Base-by-base conservation (phyloP, 2,329 filamentous ascomycete species). In the Stemphylium beticola region DNA sequence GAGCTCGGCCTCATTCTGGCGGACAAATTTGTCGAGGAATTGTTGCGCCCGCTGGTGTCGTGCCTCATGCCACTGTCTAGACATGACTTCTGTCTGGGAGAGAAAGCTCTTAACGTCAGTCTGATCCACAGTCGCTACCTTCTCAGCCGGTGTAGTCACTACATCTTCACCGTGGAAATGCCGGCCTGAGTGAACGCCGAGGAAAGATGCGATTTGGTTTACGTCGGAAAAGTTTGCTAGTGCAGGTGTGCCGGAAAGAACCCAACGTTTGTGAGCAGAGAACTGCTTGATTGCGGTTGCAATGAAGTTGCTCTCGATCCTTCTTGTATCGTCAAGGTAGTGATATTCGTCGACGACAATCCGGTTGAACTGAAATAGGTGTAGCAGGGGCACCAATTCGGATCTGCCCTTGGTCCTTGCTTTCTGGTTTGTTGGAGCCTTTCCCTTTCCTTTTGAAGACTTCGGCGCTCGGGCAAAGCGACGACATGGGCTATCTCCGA, bases 281-380 rank as follows among this genome's bases (percentile, higher is more conserved):
- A 87, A 63, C 0, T 73, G 74, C 6, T 78, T 73, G 4, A 85
- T 71, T 0, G 77, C 74, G 0, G 77, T 67, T 1, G 65, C 67
- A 1, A 65, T 55, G 1, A 66, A 20, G 20, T 57, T 44, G 18
- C 62, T 70, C 4, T 57, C 53, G 4, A 57, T 47, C 22, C 55
- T 77, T 73, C 44, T 79, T 69, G 14, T 74, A 65, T 39, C 61
- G 17, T 77, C 76, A 4, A 83, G 73, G 57, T 88, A 86, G 0
- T 86, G 84, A 60, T 85, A 88, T 60, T 90, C 87, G 56, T 90
- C 87, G 1, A 88, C 76, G 2, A 89, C 79, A 0, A 89, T 54
- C 5, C 87, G 78, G 49, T 83, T 82, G 67, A 84, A 89, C 2
- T 75, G 69, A 65, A 88, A 89, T 62, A 85, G 79, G 55, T 89